Base-by-base conservation (phyloP, 1,139 yeast species). In the Yamadazyma kanchanaburiensis region DNA sequence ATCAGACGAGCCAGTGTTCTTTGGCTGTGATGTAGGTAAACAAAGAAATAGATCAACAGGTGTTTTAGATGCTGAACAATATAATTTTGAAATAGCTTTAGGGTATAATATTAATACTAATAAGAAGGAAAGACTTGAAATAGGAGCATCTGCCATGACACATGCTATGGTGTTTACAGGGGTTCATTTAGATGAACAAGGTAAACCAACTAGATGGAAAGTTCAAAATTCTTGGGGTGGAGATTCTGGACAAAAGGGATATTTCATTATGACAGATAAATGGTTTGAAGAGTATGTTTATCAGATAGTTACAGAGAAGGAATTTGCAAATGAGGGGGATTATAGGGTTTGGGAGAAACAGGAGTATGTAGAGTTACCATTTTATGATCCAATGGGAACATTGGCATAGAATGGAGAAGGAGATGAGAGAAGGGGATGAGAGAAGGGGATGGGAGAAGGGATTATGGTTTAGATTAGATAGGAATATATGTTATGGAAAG, bases 171-270 rank as follows among this genome's bases (percentile, higher is more conserved):
- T 79, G 12, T 74, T 86, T 44, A 75, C 81, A 17, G 85, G 79
- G 11, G 91, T 82, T 27, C 89, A 84, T 54, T 48, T 67, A 30
- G 62, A 66, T 35, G 40, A 56, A 12, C 49, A 51, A 13, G 46
- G 46, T 11, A 58, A 64, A 33, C 91, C 94, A 7, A 60, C 76
- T 9, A 73, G 94, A 51, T 85, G 89, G 78, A 76, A 81, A 53
- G 87, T 86, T 31, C 89, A 85, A 53, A 85, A 85, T 61, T 82
- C 94, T 3, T 85, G 95, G 95, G 94, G 94, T 39, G 72, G 74
- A 32, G 83, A 72, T 25, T 66, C 70, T 6, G 95, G 95, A 38
- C 70, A 70, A 30, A 80, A 81, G 46, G 94, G 95, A 9, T 78
- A 73, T 54, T 85, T 72, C 50, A 68, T 81, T 37, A 83, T 86